Conservation (phyloP, 352 stramenopile genomes). For the Pythium folliculosum region DNA sequence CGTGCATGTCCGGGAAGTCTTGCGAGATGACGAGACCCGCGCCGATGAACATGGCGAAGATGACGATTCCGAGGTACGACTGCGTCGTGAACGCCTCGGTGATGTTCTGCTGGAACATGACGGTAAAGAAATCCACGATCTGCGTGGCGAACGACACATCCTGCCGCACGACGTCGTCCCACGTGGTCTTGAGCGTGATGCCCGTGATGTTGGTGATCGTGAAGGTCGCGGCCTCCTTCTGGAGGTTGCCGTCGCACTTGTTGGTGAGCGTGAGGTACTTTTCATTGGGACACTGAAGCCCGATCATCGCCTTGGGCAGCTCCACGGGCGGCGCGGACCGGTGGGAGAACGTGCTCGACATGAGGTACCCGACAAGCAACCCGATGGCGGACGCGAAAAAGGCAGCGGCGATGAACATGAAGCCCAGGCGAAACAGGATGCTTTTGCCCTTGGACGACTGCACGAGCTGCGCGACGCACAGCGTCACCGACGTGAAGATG, state of each 20-base stretch:
- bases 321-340: constrained; percentile 18
- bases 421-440: constrained; percentile 46
- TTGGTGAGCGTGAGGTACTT: constrained; percentile 38
- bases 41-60: constrained; percentile 64
- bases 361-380: constrained; percentile 40
- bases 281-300: constrained; percentile 56
- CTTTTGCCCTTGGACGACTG: constrained; percentile 48
- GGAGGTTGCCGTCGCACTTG: constrained; percentile 28
- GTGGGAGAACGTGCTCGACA: constrained; percentile 31
- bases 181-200: constrained; percentile 33
- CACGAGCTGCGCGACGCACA: constrained; percentile 59
- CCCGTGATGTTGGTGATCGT: constrained; percentile 52
- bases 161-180: constrained; percentile 33
- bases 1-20: constrained; percentile 36
- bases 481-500: constrained; percentile 74
- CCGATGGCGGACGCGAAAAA: constrained; percentile 45
- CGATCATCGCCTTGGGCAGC: constrained; percentile 35
- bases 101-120: constrained; percentile 62
- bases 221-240: constrained; percentile 39
- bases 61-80: constrained; percentile 48
- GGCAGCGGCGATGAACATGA: constrained; percentile 43
- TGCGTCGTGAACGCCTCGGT: constrained; percentile 46
- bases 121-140: constrained; percentile 56
- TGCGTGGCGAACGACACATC: constrained; percentile 43
- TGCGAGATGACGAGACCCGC: constrained; percentile 49